Evolutionary conservation across 257 asterid genomes (phyloP).

Genomic region (Penstemon barbatus): DNA sequence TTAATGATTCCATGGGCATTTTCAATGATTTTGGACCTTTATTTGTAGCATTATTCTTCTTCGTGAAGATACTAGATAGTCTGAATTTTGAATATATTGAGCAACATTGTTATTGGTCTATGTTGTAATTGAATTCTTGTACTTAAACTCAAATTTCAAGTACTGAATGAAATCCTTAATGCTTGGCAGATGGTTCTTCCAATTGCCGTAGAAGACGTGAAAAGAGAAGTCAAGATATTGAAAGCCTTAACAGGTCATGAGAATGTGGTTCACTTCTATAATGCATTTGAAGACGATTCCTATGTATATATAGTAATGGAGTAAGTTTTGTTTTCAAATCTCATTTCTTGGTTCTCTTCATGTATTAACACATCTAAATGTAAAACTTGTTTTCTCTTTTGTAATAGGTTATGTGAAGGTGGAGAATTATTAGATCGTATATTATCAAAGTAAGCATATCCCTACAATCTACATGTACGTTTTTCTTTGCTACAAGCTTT

Average conservation of each 20-base stretch:
- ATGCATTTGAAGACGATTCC: slow-evolving; percentile 87
- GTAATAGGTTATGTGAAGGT: slow-evolving; percentile 88
- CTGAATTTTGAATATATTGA: slow-evolving; percentile 12
- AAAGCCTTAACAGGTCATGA: slow-evolving; percentile 95
- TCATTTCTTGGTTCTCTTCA: slow-evolving; percentile 6
- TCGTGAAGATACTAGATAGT: background rate
- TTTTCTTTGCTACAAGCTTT: slow-evolving; percentile 20
- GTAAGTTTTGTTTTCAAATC: slow-evolving; percentile 51
- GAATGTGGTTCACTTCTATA: slow-evolving; percentile 91
- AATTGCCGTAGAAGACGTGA: slow-evolving; percentile 96
- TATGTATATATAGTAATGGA: slow-evolving; percentile 95
- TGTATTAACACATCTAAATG: slow-evolving; percentile 10
- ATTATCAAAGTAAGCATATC: slow-evolving; percentile 68
- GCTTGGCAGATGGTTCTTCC: slow-evolving; percentile 88
- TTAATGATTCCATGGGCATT: background rate
- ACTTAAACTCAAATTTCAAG: too few species aligned
- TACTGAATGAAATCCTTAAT: slow-evolving; percentile 25
- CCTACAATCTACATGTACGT: slow-evolving; percentile 6
- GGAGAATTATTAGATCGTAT: slow-evolving; percentile 98
- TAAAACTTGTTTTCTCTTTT: slow-evolving; percentile 22
- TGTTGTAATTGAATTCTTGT: slow-evolving; percentile 1
- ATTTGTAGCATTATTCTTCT: background rate
- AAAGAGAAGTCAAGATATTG: slow-evolving; percentile 94
- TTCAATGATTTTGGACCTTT: too few species aligned
- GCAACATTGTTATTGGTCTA: background rate